phyloP scores from a whole-genome alignment of 495 filamentous ascomycete genomes.

The Aspergillus wentii region DNA sequence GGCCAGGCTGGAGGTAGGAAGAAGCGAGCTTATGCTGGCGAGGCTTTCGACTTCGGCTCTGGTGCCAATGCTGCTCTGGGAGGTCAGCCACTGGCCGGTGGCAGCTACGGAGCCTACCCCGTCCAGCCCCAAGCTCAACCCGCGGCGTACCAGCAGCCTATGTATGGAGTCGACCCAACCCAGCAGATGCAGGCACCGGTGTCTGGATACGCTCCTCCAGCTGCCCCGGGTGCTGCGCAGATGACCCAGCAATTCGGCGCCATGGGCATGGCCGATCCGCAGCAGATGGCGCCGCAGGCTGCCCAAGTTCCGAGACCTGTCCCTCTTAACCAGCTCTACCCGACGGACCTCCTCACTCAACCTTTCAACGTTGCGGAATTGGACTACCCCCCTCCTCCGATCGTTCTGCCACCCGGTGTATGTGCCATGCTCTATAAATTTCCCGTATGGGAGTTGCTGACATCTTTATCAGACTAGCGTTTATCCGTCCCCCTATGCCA shows the following conservation, averaged over 20 bases:
- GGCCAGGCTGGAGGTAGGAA: conserved; percentile 58
- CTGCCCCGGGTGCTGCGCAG: conserved; percentile 56
- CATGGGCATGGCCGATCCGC: conserved; percentile 66
- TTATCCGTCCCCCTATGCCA: conserved; percentile 85
- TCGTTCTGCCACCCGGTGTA: conserved; percentile 88
- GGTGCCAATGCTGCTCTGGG: conserved; percentile 78
- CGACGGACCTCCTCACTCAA: conserved; percentile 84
- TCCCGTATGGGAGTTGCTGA: conserved; percentile 19
- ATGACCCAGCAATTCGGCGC: conserved; percentile 80
- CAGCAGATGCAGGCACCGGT: conserved; percentile 51
- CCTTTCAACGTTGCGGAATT: conserved; percentile 92
- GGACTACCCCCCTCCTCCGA: conserved; percentile 86
- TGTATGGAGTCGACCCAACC: conserved; percentile 45
- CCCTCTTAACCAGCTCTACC: conserved; percentile 80
- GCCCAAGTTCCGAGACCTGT: conserved; percentile 49
- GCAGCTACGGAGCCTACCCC: conserved; percentile 54
- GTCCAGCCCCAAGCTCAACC: conserved; percentile 41
- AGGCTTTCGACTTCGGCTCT: conserved; percentile 87
- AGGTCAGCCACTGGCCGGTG: conserved; percentile 50
- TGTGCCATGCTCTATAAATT: conserved; percentile 25
- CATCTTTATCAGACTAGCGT: conserved; percentile 67
- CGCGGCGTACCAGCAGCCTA: conserved; percentile 50
- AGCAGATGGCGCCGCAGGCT: conserved; percentile 50
- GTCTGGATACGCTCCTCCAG: conserved; percentile 56
- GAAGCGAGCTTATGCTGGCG: conserved; percentile 88